phyloP scores from a whole-genome alignment of 441 rosid genomes.

The Pelargonium citronellum region DNA sequence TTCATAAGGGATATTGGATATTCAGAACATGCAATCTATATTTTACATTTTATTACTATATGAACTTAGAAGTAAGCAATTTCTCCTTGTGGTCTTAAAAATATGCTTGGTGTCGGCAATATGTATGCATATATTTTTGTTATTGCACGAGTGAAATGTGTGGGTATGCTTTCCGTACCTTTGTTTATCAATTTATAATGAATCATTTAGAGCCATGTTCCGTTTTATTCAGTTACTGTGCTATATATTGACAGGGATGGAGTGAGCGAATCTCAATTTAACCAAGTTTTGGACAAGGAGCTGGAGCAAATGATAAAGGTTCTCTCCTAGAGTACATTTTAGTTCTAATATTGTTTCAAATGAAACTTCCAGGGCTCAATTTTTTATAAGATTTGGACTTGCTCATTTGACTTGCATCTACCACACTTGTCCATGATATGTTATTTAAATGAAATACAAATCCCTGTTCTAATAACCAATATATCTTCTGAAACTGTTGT shows the following conservation, averaged over 20 bases:
- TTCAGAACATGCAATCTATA: neutral
- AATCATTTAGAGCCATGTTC: constrained; percentile 1
- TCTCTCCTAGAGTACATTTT: neutral
- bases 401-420: constrained; percentile 5
- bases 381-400: constrained; percentile 4
- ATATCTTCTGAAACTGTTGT: constrained; percentile 5
- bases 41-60: neutral
- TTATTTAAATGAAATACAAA: constrained; percentile 9
- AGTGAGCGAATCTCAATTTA: constrained; percentile 80
- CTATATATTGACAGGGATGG: constrained; percentile 59
- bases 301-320: constrained; percentile 81
- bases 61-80: neutral
- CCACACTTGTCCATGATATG: neutral
- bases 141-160: constrained; percentile 3
- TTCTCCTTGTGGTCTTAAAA: constrained; percentile 3
- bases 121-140: neutral
- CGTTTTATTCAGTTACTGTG: constrained; percentile 8
- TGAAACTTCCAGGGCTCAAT: neutral
- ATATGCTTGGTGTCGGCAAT: neutral
- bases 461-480: neutral
- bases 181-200: neutral
- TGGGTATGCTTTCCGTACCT: neutral
- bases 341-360: neutral
- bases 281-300: constrained; percentile 79
- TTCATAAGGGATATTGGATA: neutral